Conservation (phyloP, 2,329 filamentous ascomycete genomes). For the Cercospora citrullina region DNA sequence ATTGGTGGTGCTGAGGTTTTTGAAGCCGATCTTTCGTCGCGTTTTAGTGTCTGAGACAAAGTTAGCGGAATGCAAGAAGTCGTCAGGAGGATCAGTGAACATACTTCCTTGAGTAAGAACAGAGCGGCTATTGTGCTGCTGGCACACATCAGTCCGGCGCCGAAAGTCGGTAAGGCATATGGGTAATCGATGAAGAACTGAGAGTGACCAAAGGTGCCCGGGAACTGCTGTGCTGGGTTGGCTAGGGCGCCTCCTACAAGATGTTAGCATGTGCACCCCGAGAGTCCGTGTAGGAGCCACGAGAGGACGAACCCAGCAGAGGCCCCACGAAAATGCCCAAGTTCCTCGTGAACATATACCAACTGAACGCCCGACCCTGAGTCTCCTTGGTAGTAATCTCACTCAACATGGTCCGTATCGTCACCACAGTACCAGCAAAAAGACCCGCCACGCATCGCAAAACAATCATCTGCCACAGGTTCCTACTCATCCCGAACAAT, state of each 20-base stretch:
- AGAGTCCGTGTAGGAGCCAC: not conserved
- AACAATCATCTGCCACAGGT: slow-evolving; percentile 72
- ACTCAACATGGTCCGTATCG: slow-evolving; percentile 73
- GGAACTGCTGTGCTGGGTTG: slow-evolving; percentile 65
- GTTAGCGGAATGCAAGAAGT: not conserved
- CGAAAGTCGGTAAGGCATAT: slow-evolving; percentile 65
- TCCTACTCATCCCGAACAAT: slow-evolving; percentile 67
- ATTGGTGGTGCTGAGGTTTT: slow-evolving; percentile 37
- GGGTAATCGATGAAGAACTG: slow-evolving; percentile 64
- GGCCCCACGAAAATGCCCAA: slow-evolving; percentile 73
- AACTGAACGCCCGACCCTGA: slow-evolving; percentile 72
- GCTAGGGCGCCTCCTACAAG: slow-evolving; percentile 65
- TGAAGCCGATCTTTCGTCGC: slow-evolving; percentile 20
- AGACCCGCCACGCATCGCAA: slow-evolving; percentile 70
- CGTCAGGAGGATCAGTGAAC: not conserved
- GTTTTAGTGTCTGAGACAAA: slow-evolving; percentile 33
- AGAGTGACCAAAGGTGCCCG: slow-evolving; percentile 55
- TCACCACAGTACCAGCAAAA: slow-evolving; percentile 72
- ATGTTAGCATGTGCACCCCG: not conserved
- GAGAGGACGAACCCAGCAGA: slow-evolving; percentile 48
- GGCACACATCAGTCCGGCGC: slow-evolving; percentile 56
- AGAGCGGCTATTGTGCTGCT: slow-evolving; percentile 54
- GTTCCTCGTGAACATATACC: slow-evolving; percentile 73
- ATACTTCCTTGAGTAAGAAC: slow-evolving; percentile 57
- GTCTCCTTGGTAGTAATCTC: slow-evolving; percentile 70